phyloP scores from a whole-genome alignment of 2,329 filamentous ascomycete species.

The Mycogone perniciosa region DNA sequence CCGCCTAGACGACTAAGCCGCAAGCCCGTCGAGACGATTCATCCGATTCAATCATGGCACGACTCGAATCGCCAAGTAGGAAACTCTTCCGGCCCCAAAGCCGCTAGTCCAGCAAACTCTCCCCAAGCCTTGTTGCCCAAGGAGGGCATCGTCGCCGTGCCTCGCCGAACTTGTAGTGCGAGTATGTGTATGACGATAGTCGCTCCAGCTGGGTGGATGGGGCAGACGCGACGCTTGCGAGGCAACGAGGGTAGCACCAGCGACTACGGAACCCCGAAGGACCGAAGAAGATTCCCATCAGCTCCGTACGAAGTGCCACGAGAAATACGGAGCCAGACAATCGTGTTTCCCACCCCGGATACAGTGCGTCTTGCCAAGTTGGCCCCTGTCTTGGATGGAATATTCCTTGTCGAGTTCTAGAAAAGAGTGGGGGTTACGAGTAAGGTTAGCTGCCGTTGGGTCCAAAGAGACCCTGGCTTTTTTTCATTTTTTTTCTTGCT shows the following conservation, averaged over 20 bases:
- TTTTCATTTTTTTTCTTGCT: neutral
- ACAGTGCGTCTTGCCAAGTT: neutral
- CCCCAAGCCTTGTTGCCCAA: slow-evolving; percentile 9
- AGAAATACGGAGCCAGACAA: neutral
- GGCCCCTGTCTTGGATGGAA: neutral
- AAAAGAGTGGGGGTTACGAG: neutral
- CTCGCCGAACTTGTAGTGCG: no score
- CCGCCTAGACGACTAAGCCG: neutral
- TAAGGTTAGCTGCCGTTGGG: neutral
- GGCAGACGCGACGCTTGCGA: no score
- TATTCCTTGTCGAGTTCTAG: neutral
- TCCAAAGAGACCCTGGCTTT: neutral
- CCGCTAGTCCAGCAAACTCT: slow-evolving; percentile 6
- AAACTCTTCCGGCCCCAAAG: slow-evolving; percentile 6
- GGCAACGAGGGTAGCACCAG: no score
- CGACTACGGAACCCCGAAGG: no score
- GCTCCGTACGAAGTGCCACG: no score
- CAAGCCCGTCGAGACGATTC: no score
- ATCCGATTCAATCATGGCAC: neutral
- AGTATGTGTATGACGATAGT: no score
- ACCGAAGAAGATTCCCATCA: no score
- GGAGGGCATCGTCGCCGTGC: neutral
- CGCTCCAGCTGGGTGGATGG: no score
- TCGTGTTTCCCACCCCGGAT: neutral
- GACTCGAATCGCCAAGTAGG: slow-evolving; percentile 3